Evolutionary conservation across 208 protist genomes (phyloP), one percentile per base, ranked within the genome.

Genomic region (Leishmania braziliensis): DNA sequence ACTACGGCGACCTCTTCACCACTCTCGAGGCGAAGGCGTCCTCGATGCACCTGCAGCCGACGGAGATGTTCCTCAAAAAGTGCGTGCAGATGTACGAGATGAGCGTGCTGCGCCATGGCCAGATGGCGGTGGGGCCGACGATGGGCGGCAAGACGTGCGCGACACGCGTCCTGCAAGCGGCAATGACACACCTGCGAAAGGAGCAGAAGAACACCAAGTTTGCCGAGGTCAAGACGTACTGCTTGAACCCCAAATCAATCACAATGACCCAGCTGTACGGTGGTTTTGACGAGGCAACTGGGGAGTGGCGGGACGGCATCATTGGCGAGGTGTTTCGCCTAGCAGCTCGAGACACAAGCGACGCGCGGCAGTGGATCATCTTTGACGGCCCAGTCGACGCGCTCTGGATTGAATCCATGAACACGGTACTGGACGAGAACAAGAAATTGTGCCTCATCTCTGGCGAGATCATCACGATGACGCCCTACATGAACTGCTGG

Each of bases 41-140:
- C 10, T 84, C 91, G 66, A 83, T 94, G 88, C 86, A 94, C 33
- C 85, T 99, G 79, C 98, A 99, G 85, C 95, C 97, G n/a, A 98
- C 97, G 29, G 91, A 93, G 33, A 87, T 94, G 86, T 99, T 99
- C 90, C 50, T 99, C 36, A 92, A 92, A 71, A 99, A 99, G 89
- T 98, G 96, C 79, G 94, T 99, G 51, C 97, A 99, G 91, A 82
- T 99, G 18, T 99, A 99, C 89, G 99, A 99, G 84, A 99, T 99
- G 90, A 99, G 98, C 75, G 92, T 99, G 56, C 90, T 99, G 69
- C 95, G 99, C 39, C 98, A 99, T 89, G 99, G 99, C 14, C 94
- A 99, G 66, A 99, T 99, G 98, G 83, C 98, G 33, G 98, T 99
- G 23, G 98, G 98, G 39, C 98, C 98, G 10, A 98, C 98, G 36